Base-by-base conservation (phyloP, 2,329 filamentous ascomycete species). In the Xylaria sp. region DNA sequence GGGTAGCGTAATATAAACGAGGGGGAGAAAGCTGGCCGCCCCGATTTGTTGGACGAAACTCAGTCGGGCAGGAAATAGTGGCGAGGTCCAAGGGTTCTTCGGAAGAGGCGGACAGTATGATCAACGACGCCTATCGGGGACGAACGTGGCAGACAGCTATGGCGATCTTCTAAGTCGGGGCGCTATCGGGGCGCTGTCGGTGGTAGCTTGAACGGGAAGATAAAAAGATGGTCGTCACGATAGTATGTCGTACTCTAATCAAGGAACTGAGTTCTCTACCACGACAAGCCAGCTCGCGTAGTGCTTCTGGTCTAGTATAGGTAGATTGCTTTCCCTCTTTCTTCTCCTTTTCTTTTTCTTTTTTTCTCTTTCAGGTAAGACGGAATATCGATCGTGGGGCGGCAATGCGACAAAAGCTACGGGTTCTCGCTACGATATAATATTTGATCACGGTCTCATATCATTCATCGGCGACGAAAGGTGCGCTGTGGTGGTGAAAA, bases 391-490 rank as follows among this genome's bases (percentile, higher is more conserved):
- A 29, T 51, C 29, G 51, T 51, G 58, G 25, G 16, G 32, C 37
- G 16, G 48, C 23, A 57, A 62, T 40, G 44, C 23, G 50, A 27
- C 44, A 21, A 55, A 55, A 42, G 55, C 29, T 55, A 50, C 27
- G 37, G 21, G 12, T n/a, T 59, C 2, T 48, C 5, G 48, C 27
- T 60, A 21, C 10, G 18, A 35, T 51, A 27, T 21, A 53, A 9
- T 35, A 35, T 35, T 35, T 32, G 8, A 50, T 61, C 44, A 50
- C 5, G 18, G 18, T 58, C 29, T 53, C 37, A 55, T 59, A 27
- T 63, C 35, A 60, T 58, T 37, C 23, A 23, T 64, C 21, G 35
- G 25, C 10, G 18, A 44, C 18, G 18, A n/a, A 40, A 23, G 21
- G 12, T 40, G 18, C 37, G 23, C 27, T 53, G 35, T 10, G 59